Evolutionary conservation across 192 early-diverging fungal genomes (phyloP).

Genomic region (Chytriomyces sp.): DNA sequence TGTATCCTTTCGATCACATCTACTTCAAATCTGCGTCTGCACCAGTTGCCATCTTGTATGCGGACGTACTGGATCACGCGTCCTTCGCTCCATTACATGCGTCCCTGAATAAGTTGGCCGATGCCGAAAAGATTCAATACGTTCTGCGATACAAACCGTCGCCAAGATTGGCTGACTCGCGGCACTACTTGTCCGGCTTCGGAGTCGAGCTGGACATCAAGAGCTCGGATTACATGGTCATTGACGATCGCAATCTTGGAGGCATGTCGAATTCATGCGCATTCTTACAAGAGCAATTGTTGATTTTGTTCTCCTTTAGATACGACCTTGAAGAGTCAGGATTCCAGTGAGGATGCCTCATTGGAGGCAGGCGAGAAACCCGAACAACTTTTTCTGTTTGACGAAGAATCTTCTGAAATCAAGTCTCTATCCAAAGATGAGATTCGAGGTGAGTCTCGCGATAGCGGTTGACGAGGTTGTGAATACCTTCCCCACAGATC

Average conservation of each 20-base stretch:
- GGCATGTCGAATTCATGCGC: conserved; percentile 23
- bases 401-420: conserved; percentile 25
- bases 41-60: conserved; percentile 71
- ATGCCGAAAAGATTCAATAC: conserved; percentile 56
- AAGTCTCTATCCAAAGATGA: conserved; percentile 55
- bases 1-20: conserved; percentile 64
- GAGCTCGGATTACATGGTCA: conserved; percentile 94
- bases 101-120: conserved; percentile 52
- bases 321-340: not conserved
- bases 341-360: not conserved
- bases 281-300: not conserved
- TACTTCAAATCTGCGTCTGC: conserved; percentile 18
- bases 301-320: no score
- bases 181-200: conserved; percentile 78
- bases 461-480: no score
- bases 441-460: conserved; percentile 48
- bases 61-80: conserved; percentile 59
- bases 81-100: conserved; percentile 63
- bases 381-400: not conserved
- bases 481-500: conserved; percentile 31
- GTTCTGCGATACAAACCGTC: conserved; percentile 72
- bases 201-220: conserved; percentile 94
- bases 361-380: not conserved
- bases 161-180: not conserved
- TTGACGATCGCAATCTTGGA: conserved; percentile 84